Conservation (phyloP, 495 filamentous ascomycete species). For the Aspergillus campestris region DNA sequence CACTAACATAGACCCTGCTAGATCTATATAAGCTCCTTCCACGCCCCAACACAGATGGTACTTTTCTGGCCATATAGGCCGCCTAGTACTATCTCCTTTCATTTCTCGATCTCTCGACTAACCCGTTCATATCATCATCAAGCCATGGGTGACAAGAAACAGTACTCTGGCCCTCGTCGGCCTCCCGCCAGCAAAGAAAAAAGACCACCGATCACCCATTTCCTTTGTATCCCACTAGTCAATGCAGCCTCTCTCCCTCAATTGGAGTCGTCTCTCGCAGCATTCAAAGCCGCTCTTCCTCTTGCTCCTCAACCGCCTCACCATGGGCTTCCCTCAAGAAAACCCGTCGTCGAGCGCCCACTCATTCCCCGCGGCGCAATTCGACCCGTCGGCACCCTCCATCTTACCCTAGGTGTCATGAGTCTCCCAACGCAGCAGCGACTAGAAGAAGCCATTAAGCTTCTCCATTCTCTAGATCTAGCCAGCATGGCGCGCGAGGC, state of each 20-base stretch:
- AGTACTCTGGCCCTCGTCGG: neutral
- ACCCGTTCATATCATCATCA: constrained; percentile 1
- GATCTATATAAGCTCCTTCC: too few species aligned
- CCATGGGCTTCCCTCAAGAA: constrained; percentile 3
- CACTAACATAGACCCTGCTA: too few species aligned
- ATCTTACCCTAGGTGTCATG: constrained; percentile 86
- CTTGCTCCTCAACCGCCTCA: constrained; percentile 9
- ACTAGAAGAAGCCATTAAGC: constrained; percentile 47
- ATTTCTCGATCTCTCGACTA: neutral
- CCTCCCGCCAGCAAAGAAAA: constrained; percentile 13
- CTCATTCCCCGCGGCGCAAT: constrained; percentile 52
- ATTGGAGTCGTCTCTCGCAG: constrained; percentile 48
- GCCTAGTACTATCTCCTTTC: neutral
- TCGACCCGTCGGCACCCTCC: constrained; percentile 70
- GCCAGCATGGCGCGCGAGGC: constrained; percentile 35
- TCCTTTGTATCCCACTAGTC: constrained; percentile 76
- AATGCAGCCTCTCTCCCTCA: constrained; percentile 53
- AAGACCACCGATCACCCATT: constrained; percentile 63
- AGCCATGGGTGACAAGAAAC: constrained; percentile 5
- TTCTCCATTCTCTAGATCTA: constrained; percentile 49
- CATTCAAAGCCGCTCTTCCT: constrained; percentile 52
- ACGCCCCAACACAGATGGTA: too few species aligned
- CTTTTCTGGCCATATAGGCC: too few species aligned
- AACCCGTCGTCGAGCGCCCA: constrained; percentile 17
- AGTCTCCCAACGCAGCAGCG: constrained; percentile 50